Evolutionary conservation across 2,329 filamentous ascomycete genomes (phyloP), one percentile per base, ranked within the genome.

Genomic region (Aspergillus sp.): DNA sequence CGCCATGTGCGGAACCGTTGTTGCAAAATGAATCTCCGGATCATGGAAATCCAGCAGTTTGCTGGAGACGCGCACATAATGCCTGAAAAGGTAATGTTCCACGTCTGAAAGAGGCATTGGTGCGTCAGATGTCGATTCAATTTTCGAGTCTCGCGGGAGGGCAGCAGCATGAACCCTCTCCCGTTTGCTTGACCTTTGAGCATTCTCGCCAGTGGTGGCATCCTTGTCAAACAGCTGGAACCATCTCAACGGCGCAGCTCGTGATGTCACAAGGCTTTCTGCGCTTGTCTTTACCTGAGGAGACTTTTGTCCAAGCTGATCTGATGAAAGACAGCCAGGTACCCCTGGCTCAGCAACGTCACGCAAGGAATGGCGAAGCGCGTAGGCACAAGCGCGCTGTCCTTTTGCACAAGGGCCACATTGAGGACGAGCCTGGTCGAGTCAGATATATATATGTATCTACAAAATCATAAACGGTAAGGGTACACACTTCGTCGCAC

Each of bases 241-340:
- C 69, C 72, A 76, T 48, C 70, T 67, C 39, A 73, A 54, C 5
- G 72, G 71, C n/a, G 71, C 72, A 10, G 67, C 62, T 36, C 71
- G 67, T 9, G 65, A 48, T 1, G 54, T 52, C 7, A 41, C 60
- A n/a, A 64, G 65, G 9, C 64, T 65, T 5, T 67, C 52, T 3
- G 67, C 66, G 6, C 49, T 55, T n/a, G 55, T 46, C 37, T 53
- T 42, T 7, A 46, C 19, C 9, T 48, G 39, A 8, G 19, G 39
- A 8, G 19, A 19, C 19, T 19, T 19, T 19, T 2, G 19, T 19
- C 19, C 19, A 19, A 19, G 19, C 19, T 19, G 19, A 19, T 19
- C 19, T 19, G 19, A 19, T 19, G 19, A 4, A 19, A 19, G 19
- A 19, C 2, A 19, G 19, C 4, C 19, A 19, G 19, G 19, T 4